Evolutionary conservation across 1,284 basidiomycete species (phyloP).

Genomic region (Cutaneotrichosporon cyanovorans): DNA sequence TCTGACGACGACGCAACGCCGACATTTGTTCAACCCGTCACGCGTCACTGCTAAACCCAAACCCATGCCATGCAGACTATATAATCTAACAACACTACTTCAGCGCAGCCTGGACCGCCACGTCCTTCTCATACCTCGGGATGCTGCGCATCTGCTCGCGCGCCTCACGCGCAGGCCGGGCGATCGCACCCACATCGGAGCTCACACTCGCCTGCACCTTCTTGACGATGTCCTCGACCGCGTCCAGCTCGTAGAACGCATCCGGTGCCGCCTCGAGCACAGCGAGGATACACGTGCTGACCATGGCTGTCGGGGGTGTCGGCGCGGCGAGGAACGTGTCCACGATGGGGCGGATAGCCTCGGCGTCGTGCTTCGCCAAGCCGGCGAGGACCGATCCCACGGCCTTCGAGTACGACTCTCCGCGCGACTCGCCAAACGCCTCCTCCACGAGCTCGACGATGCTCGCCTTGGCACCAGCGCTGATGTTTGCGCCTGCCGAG

Average conservation of each 20-base stretch:
- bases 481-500: slow-evolving; percentile 66
- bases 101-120: slow-evolving; percentile 26
- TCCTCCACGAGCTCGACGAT: slow-evolving; percentile 70
- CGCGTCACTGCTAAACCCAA: no score
- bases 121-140: slow-evolving; percentile 32
- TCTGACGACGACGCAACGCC: not conserved
- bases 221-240: slow-evolving; percentile 57
- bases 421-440: slow-evolving; percentile 56
- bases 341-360: slow-evolving; percentile 61
- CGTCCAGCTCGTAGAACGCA: slow-evolving; percentile 59
- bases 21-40: not conserved
- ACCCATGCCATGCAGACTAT: not conserved
- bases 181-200: slow-evolving; percentile 65
- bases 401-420: slow-evolving; percentile 63
- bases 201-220: slow-evolving; percentile 65
- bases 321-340: slow-evolving; percentile 44
- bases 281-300: slow-evolving; percentile 59
- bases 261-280: slow-evolving; percentile 54
- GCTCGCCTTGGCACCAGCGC: slow-evolving; percentile 62
- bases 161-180: slow-evolving; percentile 76
- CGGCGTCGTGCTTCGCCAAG: slow-evolving; percentile 56
- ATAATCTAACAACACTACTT: slow-evolving; percentile 1
- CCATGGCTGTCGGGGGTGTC: slow-evolving; percentile 42
- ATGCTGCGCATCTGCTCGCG: slow-evolving; percentile 60
- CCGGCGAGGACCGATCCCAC: slow-evolving; percentile 62